phyloP scores from a whole-genome alignment of 768 basidiomycete genomes.

The Pulveroboletus sp. region DNA sequence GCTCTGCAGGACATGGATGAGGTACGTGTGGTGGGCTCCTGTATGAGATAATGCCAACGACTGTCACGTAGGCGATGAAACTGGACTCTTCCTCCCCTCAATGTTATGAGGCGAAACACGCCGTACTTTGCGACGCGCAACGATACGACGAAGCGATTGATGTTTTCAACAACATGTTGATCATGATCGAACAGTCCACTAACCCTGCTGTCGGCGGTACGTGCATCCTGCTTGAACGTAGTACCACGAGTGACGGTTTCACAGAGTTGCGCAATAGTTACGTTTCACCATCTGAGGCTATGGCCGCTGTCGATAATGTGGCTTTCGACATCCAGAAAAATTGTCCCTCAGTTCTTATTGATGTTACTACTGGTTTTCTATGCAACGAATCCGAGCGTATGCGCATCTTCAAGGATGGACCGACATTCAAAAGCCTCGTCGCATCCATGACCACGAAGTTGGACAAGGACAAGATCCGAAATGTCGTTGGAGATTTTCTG shows the following conservation, averaged over 20 bases:
- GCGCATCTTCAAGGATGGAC: neutral
- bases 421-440: constrained; percentile 2
- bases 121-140: neutral
- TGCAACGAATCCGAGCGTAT: neutral
- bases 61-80: neutral
- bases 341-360: constrained; percentile 1
- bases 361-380: neutral
- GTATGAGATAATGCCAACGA: neutral
- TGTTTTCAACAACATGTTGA: constrained; percentile 1
- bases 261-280: constrained; percentile 1
- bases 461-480: constrained; percentile 1
- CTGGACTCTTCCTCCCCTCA: neutral
- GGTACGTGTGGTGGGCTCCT: neutral
- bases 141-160: constrained; percentile 6
- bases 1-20: constrained; percentile 8
- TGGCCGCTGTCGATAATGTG: neutral
- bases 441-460: constrained; percentile 6
- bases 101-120: neutral
- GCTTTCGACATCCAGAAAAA: neutral
- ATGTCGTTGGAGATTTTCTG: constrained; percentile 4
- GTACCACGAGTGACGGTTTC: neutral
- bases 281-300: neutral
- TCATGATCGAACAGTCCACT: constrained; percentile 1
- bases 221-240: neutral
- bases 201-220: neutral